Evolutionary conservation across 2,329 filamentous ascomycete genomes (phyloP).

Genomic region (Botrytis squamosa): DNA sequence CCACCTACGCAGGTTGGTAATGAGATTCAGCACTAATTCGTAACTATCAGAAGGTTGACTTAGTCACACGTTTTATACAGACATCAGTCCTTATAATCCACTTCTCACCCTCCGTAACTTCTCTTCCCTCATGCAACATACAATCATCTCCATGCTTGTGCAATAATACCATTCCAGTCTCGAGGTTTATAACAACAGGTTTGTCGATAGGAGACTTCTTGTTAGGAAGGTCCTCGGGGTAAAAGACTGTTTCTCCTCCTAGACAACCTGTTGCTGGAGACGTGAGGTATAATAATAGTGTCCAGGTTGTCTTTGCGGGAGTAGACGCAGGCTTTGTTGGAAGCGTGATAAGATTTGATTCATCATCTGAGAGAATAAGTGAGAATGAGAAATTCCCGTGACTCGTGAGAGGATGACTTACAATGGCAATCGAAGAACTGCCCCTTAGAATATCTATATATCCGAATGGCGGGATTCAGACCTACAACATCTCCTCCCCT

Average conservation of each 20-base stretch:
- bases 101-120: conserved; percentile 80
- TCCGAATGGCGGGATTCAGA: conserved; percentile 81
- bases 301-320: conserved; percentile 80
- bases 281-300: conserved; percentile 82
- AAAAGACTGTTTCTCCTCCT: conserved; percentile 91
- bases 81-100: conserved; percentile 88
- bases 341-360: conserved; percentile 71
- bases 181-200: conserved; percentile 69
- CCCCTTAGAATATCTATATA: conserved; percentile 81
- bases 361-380: conserved; percentile 65
- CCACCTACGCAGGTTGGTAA: neutral
- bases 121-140: conserved; percentile 82
- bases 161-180: conserved; percentile 81
- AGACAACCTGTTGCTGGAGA: conserved; percentile 70
- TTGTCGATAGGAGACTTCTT: conserved; percentile 49
- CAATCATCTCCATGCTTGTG: conserved; percentile 90
- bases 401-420: conserved; percentile 49
- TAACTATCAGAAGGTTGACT: neutral
- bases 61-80: conserved; percentile 53
- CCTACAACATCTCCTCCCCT: conserved; percentile 86
- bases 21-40: neutral
- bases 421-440: conserved; percentile 94
- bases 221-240: conserved; percentile 61
- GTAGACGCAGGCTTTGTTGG: conserved; percentile 44
- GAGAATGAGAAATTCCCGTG: conserved; percentile 17